Conservation (phyloP, 345 rosid species). For the Sonneratia caseolaris region DNA sequence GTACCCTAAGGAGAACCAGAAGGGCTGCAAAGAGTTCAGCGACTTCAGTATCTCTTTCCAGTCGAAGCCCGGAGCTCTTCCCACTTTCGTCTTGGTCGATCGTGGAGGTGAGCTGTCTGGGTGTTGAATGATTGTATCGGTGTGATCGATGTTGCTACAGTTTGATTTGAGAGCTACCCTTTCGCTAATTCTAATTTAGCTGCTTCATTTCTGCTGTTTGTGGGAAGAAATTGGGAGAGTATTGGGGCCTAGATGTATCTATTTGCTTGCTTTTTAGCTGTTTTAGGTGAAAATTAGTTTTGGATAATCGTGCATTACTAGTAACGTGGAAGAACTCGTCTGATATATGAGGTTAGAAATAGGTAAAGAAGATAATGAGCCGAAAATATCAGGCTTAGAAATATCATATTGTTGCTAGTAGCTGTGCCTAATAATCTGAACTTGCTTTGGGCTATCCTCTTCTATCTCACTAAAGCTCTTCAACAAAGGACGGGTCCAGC, state of each 20-base stretch:
- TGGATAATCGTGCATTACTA: neutral
- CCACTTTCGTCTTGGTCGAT: slow-evolving; percentile 70
- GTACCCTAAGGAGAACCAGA: slow-evolving; percentile 63
- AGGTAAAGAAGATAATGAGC: neutral
- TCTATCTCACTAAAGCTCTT: neutral
- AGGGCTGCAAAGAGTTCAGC: slow-evolving; percentile 62
- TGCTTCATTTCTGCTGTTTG: neutral
- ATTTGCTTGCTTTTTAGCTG: neutral
- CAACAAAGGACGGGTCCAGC: neutral
- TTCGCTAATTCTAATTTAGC: neutral
- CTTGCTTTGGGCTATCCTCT: neutral
- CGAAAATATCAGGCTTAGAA: neutral
- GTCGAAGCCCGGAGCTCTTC: slow-evolving; percentile 76
- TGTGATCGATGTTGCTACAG: neutral
- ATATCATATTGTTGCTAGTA: neutral
- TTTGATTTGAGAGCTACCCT: neutral
- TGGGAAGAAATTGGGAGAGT: neutral
- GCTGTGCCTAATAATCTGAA: neutral
- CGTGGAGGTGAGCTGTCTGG: slow-evolving; percentile 62
- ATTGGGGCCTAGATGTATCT: neutral
- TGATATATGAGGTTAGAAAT: neutral
- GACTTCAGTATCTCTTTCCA: slow-evolving; percentile 53
- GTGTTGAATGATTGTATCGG: neutral
- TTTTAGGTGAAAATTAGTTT: neutral
- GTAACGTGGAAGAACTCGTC: neutral